phyloP scores from a whole-genome alignment of 1,284 basidiomycete species.

The Peniophora sp. region DNA sequence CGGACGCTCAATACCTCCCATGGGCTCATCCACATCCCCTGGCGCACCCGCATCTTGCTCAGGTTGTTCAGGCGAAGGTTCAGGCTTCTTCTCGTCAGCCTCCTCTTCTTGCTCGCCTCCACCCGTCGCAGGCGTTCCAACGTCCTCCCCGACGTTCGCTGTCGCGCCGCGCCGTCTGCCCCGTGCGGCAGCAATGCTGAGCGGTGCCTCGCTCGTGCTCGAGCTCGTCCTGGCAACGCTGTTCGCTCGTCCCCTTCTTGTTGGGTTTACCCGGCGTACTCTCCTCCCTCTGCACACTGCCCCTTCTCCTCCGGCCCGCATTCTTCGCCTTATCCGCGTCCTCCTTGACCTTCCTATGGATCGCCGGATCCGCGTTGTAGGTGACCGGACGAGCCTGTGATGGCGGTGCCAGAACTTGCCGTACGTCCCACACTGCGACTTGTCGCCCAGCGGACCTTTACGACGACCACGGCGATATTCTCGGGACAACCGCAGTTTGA shows the following conservation, averaged over 20 bases:
- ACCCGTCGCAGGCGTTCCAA: neutral
- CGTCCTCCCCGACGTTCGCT: neutral
- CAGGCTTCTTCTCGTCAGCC: neutral
- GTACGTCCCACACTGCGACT: conserved; percentile 87
- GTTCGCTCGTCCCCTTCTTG: conserved; percentile 39
- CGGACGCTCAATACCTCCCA: conserved; percentile 15
- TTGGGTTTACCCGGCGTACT: conserved; percentile 45
- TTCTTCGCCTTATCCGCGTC: conserved; percentile 43
- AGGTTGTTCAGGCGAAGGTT: neutral
- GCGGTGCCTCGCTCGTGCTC: conserved; percentile 60
- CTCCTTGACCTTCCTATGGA: conserved; percentile 50
- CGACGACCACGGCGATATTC: conserved; percentile 70
- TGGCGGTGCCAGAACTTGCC: conserved; percentile 85
- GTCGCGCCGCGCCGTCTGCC: conserved; percentile 1
- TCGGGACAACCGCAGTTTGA: conserved; percentile 89
- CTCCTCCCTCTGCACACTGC: conserved; percentile 21
- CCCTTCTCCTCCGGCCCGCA: conserved; percentile 45
- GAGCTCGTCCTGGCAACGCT: conserved; percentile 65
- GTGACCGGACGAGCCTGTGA: conserved; percentile 65
- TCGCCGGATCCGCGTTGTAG: conserved; percentile 67
- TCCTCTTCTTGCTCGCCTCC: neutral
- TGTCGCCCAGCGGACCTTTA: conserved; percentile 86
- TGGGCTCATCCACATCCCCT: neutral
- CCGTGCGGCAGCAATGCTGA: conserved; percentile 26
- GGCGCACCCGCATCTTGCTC: neutral